These are phyloP conservation scores for Fomitopsis schrenkii DNA, from an alignment of 1,284 basidiomycete genomes.

Conservation along the genomic window DNA sequence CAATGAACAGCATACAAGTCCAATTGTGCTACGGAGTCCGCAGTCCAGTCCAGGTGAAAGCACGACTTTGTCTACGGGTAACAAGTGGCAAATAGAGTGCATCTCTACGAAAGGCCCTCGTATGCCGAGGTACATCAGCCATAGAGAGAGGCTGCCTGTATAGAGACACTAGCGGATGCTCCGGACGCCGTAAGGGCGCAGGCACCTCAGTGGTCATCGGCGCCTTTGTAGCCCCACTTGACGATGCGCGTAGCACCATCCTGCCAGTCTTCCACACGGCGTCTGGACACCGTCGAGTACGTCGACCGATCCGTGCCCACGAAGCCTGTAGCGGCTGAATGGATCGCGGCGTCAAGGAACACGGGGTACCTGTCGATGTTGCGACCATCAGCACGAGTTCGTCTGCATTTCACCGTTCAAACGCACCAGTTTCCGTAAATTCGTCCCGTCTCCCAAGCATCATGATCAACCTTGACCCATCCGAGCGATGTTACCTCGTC, in stretches of 20 bases:
- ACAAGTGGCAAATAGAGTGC: background rate
- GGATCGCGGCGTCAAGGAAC: slow-evolving; percentile 66
- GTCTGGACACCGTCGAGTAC: slow-evolving; percentile 59
- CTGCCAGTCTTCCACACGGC: slow-evolving; percentile 62
- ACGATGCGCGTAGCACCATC: slow-evolving; percentile 47
- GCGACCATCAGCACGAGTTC: background rate
- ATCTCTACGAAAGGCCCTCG: background rate
- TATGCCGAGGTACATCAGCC: background rate
- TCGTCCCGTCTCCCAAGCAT: slow-evolving; percentile 40
- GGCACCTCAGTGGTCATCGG: slow-evolving; percentile 27
- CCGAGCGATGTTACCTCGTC: slow-evolving; percentile 50
- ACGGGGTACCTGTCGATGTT: slow-evolving; percentile 51
- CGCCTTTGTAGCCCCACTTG: slow-evolving; percentile 48
- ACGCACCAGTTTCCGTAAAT: slow-evolving; percentile 55
- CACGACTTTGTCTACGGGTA: background rate
- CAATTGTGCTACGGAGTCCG: too few species aligned
- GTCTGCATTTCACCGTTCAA: background rate
- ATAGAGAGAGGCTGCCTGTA: background rate
- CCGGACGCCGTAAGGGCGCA: background rate
- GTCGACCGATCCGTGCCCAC: slow-evolving; percentile 68
- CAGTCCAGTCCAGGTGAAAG: background rate
- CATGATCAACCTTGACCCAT: slow-evolving; percentile 60
- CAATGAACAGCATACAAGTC: background rate
- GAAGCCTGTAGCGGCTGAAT: slow-evolving; percentile 60
- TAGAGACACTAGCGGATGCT: background rate